These are phyloP conservation scores for Vicia villosa DNA, from an alignment of 306 rosid genomes.

Conservation along the genomic window DNA sequence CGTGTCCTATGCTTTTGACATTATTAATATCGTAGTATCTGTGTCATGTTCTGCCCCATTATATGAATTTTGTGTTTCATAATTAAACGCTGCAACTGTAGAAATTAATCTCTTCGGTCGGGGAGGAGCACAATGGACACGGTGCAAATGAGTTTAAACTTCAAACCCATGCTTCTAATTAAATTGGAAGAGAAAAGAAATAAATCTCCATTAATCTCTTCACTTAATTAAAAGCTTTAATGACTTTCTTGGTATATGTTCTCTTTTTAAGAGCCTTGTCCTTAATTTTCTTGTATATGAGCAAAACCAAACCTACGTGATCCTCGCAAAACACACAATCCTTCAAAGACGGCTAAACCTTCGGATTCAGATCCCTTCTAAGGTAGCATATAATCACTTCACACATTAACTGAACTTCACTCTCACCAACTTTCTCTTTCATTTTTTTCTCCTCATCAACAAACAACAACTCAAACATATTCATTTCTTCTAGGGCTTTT, in stretches of 20 bases:
- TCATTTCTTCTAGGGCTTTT: conserved; percentile 36
- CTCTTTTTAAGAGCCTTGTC: conserved; percentile 45
- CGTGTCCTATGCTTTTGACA: too few species aligned
- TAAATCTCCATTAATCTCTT: not conserved
- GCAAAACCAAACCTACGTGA: conserved; percentile 35
- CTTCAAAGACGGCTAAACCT: conserved; percentile 85
- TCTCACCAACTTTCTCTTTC: conserved; percentile 40
- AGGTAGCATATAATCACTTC: conserved; percentile 82
- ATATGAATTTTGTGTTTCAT: too few species aligned
- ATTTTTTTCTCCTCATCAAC: conserved; percentile 4
- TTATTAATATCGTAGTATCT: too few species aligned
- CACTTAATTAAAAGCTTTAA: conserved; percentile 7
- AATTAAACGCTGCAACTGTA: too few species aligned
- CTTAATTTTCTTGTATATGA: conserved; percentile 32
- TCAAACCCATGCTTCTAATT: too few species aligned
- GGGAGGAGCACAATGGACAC: too few species aligned
- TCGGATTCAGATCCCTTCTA: conserved; percentile 77
- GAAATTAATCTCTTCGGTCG: too few species aligned
- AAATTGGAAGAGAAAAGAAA: too few species aligned
- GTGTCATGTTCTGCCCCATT: too few species aligned
- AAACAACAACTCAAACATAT: conserved; percentile 10
- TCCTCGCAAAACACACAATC: conserved; percentile 52
- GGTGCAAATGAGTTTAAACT: too few species aligned
- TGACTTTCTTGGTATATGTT: conserved; percentile 50
- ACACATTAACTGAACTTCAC: conserved; percentile 51